Evolutionary conservation across 208 protist species (phyloP), one percentile per base, ranked within the genome.

Genomic region (Endotrypanum monterogeii): DNA sequence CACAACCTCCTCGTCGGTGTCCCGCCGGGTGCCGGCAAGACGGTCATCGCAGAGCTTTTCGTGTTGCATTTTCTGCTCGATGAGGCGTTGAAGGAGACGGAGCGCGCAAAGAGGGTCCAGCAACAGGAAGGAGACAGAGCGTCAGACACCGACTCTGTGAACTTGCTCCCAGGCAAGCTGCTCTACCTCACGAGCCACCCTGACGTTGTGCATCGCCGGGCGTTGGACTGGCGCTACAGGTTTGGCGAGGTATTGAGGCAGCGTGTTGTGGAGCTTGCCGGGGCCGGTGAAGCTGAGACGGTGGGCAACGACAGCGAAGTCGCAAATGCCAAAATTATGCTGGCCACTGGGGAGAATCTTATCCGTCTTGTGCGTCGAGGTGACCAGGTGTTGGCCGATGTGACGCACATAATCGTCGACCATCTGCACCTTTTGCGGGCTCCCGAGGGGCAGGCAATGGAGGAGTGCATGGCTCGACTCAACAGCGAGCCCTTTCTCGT

Each of bases 21-120:
- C 2, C 98, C 99, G 14, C 98, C 97, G 5, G 96, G 96, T 12
- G 86, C 83, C 8, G 99, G 99, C 48, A 99, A 99, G 85, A 98
- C 94, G 25, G 87, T 79, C 20, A 54, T 95, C 28, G 94, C 94
- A 9, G 92, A 98, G 80, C 74, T 98, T 14, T 97, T 97, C 67
- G 87, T 91, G 30, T 69, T 94, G 54, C 84, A 90, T 54, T 97
- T 97, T 69, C 51, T 96, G 5, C 80, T 94, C 11, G 85, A 92
- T 30, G 72, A 82, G 58, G 85, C 86, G 14, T 39, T 91, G 56
- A 76, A 85, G 63, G 71, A 70, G 48, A 70, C 58, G 66, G 70
- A 83, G 69, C 71, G 76, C 20, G 28, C 60, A 46, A 8, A 32
- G 35, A 44, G 37, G 56, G 5, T 23, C 39, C 63, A 54, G 44